Evolutionary conservation across 2,329 filamentous ascomycete species (phyloP), one percentile per base, ranked within the genome.

Genomic region (Aspergillus fructus): DNA sequence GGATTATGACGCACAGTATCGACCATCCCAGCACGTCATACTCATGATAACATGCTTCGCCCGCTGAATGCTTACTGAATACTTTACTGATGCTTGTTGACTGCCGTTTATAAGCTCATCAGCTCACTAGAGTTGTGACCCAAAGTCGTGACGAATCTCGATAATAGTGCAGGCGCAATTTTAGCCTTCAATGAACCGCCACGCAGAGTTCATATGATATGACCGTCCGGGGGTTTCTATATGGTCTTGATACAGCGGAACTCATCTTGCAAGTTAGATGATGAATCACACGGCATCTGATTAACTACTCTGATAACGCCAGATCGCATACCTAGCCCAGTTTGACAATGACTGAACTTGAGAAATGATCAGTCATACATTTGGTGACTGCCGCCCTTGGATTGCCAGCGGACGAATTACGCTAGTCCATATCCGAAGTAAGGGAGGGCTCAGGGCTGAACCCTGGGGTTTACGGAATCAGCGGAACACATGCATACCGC

Each of bases 391-490:
- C 46, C 21, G 19, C 21, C 40, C 34, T 50, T 30, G 30, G 30
- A 41, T 11, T 11, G 27, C 27, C 9, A 3, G 27, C 27, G 27
- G 7, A 34, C 15, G 23, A 17, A 47, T 33, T 42, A 37, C 53
- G 52, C 66, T 67, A 69, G 56, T 50, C 66, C 63, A 52, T 49
- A 66, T 65, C 42, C 53, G 55, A 63, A 56, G 60, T 59, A 67
- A 66, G 64, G 64, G 58, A 69, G 62, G 64, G 66, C 46, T 68
- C 60, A 70, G 68, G 67, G 66, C 62, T 64, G 27, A 66, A 58
- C 63, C 65, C 64, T 68, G 66, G 64, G 62, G 62, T 57, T 64
- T 56, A 27, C 37, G 33, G 39, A 50, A 59, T 66, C 64, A 67
- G 61, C 57, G 57, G 65, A 43, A 51, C 53, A 59, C 49, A 34